Conservation (phyloP, 2,329 filamentous ascomycete genomes). For the Colletotrichum sp. region DNA sequence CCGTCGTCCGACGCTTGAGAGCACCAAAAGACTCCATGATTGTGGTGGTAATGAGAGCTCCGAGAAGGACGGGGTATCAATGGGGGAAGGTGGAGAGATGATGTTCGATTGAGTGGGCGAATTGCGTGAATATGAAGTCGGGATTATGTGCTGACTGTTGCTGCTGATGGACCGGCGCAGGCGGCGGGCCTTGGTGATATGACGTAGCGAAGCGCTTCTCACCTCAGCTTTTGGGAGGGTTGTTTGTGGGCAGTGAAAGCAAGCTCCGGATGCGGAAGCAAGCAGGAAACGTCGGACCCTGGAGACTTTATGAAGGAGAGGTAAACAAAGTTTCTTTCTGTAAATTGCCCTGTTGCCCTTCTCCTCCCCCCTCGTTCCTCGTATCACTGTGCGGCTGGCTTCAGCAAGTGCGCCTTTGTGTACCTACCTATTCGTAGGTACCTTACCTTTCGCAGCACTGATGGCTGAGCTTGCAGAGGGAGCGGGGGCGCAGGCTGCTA, state of each 20-base stretch:
- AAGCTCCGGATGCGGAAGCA: not conserved
- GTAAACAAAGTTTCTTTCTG: not conserved
- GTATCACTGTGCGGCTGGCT: constrained; percentile 5
- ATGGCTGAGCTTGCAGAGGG: constrained; percentile 17
- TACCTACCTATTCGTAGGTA: not conserved
- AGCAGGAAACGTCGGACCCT: not conserved
- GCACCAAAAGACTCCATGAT: constrained; percentile 58
- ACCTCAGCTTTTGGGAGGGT: not conserved
- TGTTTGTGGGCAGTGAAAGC: not conserved
- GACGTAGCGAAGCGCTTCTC: constrained; percentile 17
- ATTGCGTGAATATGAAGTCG: constrained; percentile 11
- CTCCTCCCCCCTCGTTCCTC: not conserved
- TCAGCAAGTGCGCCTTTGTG: constrained; percentile 4
- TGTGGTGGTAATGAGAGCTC: not conserved
- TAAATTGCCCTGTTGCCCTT: not conserved
- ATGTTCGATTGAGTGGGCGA: not conserved
- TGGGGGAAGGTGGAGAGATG: not conserved
- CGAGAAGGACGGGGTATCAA: not conserved
- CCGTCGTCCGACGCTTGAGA: constrained; percentile 61
- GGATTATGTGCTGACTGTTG: constrained; percentile 13
- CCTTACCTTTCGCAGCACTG: not conserved
- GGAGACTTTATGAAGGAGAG: not conserved
- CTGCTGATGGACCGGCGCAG: not conserved
- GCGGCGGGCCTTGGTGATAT: not conserved
- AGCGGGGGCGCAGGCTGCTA: constrained; percentile 17